Evolutionary conservation across 1,139 yeast genomes (phyloP), one percentile per base, ranked within the genome.

Genomic region (Candida buenavistaensis): DNA sequence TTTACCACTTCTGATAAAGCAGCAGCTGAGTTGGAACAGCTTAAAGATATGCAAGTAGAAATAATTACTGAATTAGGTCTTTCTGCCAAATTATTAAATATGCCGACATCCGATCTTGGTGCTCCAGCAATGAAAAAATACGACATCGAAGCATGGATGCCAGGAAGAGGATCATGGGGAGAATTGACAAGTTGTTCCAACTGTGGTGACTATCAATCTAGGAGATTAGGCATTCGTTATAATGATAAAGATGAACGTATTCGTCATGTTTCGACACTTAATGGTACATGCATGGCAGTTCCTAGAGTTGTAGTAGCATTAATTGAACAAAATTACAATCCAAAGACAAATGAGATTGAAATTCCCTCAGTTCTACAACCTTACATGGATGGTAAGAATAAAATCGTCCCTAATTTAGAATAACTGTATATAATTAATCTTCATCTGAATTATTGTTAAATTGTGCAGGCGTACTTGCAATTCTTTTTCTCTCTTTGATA

Each of bases 111-210:
- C 42, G 98, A 94, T 54, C 64, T 94, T 34, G 98, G 98, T 0
- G 83, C 96, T 0, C 96, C 98, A 1, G 98, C 98, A 0, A 78
- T 73, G 59, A 82, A 84, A 52, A 94, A 94, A 58, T 88, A 82
- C 52, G 98, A 94, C 51, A 86, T 90, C 37, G 99, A 94, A 58
- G 96, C 94, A 0, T 88, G 96, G 92, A 92, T 94, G 97, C 98
- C 97, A 0, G 97, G 98, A 2, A 76, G 97, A 49, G 88, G 88
- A 2, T 61, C 64, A 2, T 94, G 95, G 88, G 99, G 99, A 3
- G 99, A 94, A 53, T 71, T 92, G 23, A 82, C 96, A 1, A 87
- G 96, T 27, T 71, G 94, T 2, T 89, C 97, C 2, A 92, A 90
- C 52, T 94, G 99, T 58, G 78, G 90, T 3, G 97, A 90, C 48